Conservation (phyloP, 768 basidiomycete species). For the Boletus coccyginus region DNA sequence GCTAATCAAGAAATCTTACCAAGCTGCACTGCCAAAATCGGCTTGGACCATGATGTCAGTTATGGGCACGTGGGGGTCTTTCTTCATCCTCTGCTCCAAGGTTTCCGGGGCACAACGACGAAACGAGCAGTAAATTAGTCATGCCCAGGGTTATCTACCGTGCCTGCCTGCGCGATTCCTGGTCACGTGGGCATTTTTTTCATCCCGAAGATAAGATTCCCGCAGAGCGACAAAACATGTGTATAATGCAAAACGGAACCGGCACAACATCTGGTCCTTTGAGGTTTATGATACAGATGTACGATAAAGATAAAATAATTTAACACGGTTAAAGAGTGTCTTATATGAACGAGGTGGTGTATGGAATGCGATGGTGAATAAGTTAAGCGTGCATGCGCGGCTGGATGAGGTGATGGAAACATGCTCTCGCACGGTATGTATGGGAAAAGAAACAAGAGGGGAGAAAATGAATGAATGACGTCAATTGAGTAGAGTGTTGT, state of each 20-base stretch:
- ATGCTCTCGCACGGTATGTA: not conserved
- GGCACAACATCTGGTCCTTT: too few species aligned
- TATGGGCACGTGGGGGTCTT: not conserved
- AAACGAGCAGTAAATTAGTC: not conserved
- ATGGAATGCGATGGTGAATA: not conserved
- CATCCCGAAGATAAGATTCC: too few species aligned
- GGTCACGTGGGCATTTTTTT: too few species aligned
- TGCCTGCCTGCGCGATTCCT: too few species aligned
- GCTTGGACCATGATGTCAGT: not conserved
- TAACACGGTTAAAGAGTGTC: not conserved
- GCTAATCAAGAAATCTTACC: not conserved
- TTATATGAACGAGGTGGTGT: not conserved
- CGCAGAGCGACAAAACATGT: too few species aligned
- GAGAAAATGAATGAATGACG: not conserved
- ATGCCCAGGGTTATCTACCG: not conserved
- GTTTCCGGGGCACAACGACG: too few species aligned
- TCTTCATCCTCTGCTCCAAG: too few species aligned
- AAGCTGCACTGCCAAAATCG: not conserved
- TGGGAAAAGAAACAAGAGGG: not conserved
- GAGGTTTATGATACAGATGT: not conserved
- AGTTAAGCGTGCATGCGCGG: not conserved
- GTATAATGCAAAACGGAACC: not conserved
- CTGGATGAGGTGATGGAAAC: too few species aligned
- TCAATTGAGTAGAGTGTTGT: too few species aligned
- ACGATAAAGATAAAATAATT: not conserved